These are phyloP conservation scores for Penicillium expansum DNA, from an alignment of 2,329 filamentous ascomycete species.

Conservation along the genomic window DNA sequence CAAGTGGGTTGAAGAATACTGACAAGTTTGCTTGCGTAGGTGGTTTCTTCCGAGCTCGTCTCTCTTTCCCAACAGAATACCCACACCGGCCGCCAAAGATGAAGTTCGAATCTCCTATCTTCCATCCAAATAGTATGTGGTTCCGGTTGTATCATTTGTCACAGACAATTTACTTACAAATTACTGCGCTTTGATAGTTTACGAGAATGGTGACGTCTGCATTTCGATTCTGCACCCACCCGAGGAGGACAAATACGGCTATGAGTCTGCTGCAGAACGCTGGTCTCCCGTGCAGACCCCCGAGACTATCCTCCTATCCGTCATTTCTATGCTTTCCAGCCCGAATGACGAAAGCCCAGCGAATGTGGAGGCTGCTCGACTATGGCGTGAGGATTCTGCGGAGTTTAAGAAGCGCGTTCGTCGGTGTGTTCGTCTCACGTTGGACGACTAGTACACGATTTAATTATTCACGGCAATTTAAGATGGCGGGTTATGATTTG, in stretches of 20 bases:
- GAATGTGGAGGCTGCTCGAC: conserved; percentile 85
- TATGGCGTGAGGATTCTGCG: conserved; percentile 76
- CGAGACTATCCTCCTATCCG: conserved; percentile 87
- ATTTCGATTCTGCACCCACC: conserved; percentile 96
- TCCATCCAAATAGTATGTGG: conserved; percentile 79
- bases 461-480: not conserved
- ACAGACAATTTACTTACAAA: not conserved
- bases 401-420: conserved; percentile 79
- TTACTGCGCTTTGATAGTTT: conserved; percentile 54
- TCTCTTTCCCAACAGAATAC: conserved; percentile 81
- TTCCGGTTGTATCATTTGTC: not conserved
- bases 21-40: conserved; percentile 52
- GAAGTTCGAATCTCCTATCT: conserved; percentile 80
- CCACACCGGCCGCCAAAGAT: conserved; percentile 85
- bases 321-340: conserved; percentile 86
- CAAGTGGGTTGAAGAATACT: not conserved
- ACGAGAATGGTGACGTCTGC: conserved; percentile 81
- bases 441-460: conserved; percentile 57
- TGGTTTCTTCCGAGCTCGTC: conserved; percentile 83
- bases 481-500: conserved; percentile 9
- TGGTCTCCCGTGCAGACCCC: conserved; percentile 95
- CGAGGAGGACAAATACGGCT: conserved; percentile 89
- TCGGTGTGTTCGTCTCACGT: conserved; percentile 74
- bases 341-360: conserved; percentile 96
- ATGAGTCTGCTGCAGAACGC: conserved; percentile 83